Base-by-base conservation (phyloP, 306 rosid genomes). In the Sindora glabra region DNA sequence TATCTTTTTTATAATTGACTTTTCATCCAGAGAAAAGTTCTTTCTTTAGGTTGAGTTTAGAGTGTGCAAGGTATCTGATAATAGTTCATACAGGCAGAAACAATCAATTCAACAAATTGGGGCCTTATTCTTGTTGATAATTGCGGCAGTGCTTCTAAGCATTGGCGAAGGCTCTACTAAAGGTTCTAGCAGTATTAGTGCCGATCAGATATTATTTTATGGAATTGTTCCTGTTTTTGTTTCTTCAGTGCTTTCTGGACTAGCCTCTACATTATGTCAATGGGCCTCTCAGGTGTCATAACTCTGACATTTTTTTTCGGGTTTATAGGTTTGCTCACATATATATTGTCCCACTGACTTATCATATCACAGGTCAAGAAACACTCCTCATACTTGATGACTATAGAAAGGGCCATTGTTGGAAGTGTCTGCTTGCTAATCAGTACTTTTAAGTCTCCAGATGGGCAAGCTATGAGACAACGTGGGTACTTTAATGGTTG, bases 241-340 rank as follows among this genome's bases (percentile, higher is more conserved):
- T 71, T 94, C 94, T 30, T 94, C 99, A 39, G 81, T 94, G 48
- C 99, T 92, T 51, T 92, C 99, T 10, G 99, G 99, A 46, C 74
- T 94, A 64, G 96, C 99, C 61, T 92, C 99, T 65, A 48, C 96
- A 39, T 73, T 92, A 78, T 92, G 99, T 74, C 99, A 92, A 60
- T 92, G 99, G 99, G 96, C 96, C 64, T 92, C 96, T 56, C 99
- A 92, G 99, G 99, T 92, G 52, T 74, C 44, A 32, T 53, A 56
- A 80, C 27, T 18, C 73, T 32, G 46, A 12, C 14, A 61, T 64
- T 65, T 56, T 30, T 44, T 12, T 60, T 48, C 69, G 21, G 33
- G 39, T 14, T 48, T 30, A 51, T 56, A 11, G 34, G 13, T 23
- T 54, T 39, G 3, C 47, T 69, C 39, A 62, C 25, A 32, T 70